Conservation (phyloP, 1,139 yeast species). For the Nakaseomyces uthaithaninus region DNA sequence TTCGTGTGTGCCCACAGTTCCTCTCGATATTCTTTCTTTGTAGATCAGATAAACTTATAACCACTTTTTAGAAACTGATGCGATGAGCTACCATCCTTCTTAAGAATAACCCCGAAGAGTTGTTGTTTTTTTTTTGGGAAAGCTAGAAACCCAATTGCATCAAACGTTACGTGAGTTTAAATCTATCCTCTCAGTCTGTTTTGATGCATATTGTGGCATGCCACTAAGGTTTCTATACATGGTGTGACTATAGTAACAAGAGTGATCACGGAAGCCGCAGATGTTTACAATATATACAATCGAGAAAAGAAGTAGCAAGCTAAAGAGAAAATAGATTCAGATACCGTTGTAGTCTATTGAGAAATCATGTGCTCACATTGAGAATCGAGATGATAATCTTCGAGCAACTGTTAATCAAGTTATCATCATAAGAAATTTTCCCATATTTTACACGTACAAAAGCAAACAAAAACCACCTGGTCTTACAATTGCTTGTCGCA, state of each 20-base stretch:
- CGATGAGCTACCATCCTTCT: no score
- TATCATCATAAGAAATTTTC: conserved; percentile 38
- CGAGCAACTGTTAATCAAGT: conserved; percentile 40
- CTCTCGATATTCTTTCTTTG: no score
- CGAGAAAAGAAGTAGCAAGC: not conserved
- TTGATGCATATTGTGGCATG: no score
- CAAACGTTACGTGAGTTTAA: no score
- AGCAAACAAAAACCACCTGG: conserved; percentile 1
- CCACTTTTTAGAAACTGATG: no score
- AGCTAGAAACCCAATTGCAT: no score
- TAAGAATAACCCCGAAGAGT: no score
- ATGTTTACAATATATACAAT: not conserved
- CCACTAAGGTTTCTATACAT: no score
- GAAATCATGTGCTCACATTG: conserved; percentile 73
- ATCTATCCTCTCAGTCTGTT: no score
- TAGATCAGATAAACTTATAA: no score
- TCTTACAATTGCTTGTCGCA: not conserved
- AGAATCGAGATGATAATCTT: conserved; percentile 36
- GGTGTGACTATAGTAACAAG: not conserved
- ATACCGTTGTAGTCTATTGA: conserved; percentile 99
- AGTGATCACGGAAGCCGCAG: not conserved
- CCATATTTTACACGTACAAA: not conserved
- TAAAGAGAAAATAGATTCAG: conserved; percentile 44
- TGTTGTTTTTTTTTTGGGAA: no score
- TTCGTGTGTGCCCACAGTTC: no score